Evolutionary conservation across 306 rosid genomes (phyloP).

Genomic region (Sechiopsis laciniata): DNA sequence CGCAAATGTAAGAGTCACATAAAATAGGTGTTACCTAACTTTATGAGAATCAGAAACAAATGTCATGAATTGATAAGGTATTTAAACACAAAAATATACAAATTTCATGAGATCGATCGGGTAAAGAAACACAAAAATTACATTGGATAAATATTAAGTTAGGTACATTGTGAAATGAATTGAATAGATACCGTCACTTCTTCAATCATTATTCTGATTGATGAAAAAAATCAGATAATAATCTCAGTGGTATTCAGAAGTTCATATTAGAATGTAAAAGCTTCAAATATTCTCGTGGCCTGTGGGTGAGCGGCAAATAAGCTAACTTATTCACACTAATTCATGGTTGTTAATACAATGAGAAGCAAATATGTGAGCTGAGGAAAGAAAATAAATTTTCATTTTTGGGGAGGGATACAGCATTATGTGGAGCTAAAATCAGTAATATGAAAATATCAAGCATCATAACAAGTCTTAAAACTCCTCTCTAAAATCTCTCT

Average conservation of each 20-base stretch:
- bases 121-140: not conserved
- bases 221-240: not conserved
- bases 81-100: not conserved
- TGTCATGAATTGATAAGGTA: not conserved
- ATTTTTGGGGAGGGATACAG: not conserved
- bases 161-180: not conserved
- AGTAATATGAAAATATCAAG: not conserved
- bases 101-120: too few species aligned
- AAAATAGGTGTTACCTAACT: not conserved
- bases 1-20: not conserved
- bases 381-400: not conserved
- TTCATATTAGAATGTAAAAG: not conserved
- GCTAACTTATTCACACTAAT: not conserved
- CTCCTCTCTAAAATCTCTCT: too few species aligned
- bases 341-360: not conserved
- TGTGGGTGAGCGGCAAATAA: not conserved
- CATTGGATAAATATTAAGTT: not conserved
- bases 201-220: not conserved
- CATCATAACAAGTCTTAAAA: too few species aligned
- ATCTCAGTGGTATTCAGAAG: not conserved
- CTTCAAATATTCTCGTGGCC: not conserved
- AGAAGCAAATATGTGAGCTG: not conserved
- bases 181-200: not conserved
- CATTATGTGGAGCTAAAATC: conserved; percentile 2
- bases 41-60: not conserved